phyloP scores from a whole-genome alignment of 768 basidiomycete genomes.

The Multifurca ochricompacta region DNA sequence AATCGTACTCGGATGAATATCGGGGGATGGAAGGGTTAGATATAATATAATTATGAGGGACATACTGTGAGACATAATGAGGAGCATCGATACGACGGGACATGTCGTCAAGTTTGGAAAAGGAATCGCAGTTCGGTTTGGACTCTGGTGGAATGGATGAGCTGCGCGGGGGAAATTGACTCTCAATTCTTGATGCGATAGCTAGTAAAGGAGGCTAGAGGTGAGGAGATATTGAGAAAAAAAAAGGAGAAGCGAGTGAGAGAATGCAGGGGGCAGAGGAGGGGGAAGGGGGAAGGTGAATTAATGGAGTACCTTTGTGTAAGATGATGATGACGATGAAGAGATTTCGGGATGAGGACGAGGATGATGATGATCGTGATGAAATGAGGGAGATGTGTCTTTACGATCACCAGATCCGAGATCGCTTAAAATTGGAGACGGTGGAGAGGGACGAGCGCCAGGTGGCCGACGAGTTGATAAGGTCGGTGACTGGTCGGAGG shows the following conservation, averaged over 20 bases:
- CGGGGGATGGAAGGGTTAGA: conserved; percentile 17
- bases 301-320: conserved; percentile 7
- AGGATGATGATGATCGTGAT: conserved; percentile 7
- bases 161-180: not conserved
- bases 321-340: too few species aligned
- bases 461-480: conserved; percentile 10
- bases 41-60: too few species aligned
- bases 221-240: not conserved
- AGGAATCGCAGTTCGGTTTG: conserved; percentile 20
- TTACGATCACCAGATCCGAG: conserved; percentile 17
- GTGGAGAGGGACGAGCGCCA: conserved; percentile 10
- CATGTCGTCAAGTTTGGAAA: conserved; percentile 30
- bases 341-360: not conserved
- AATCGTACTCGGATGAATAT: conserved; percentile 20
- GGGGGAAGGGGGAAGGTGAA: not conserved
- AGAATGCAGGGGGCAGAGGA: not conserved
- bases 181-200: not conserved
- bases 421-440: conserved; percentile 11
- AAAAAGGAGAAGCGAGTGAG: not conserved
- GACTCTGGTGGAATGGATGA: conserved; percentile 16
- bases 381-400: conserved; percentile 8
- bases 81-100: conserved; percentile 43
- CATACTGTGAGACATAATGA: conserved; percentile 24
- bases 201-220: not conserved
- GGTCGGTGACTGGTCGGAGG: conserved; percentile 7